Evolutionary conservation across 192 early-diverging fungal genomes (phyloP), one percentile per base, ranked within the genome.

Genomic region (Phlyctochytrium bullatum): DNA sequence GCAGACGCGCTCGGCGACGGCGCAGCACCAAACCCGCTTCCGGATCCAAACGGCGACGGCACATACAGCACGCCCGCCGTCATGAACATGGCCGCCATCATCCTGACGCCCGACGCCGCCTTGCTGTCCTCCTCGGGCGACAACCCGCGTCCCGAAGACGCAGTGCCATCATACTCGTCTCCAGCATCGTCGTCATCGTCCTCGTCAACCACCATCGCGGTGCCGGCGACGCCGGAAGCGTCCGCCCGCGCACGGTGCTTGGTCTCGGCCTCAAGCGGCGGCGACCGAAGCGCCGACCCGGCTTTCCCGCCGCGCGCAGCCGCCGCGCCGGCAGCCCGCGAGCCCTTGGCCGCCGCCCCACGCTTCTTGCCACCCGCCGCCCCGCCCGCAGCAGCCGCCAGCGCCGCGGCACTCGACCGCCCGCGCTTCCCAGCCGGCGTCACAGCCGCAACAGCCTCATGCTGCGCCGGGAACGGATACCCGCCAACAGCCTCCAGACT

Each of bases 61-160:
- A 66, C 65, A 53, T 73, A 80, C 14, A 80, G 69, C 29, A 76
- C 66, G 34, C 71, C 61, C 1, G 69, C 74, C 57, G 60, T 62
- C 74, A 80, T 74, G 29, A 68, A 67, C 74, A 78, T 72, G 34
- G 74, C 36, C 2, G 65, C 72, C 66, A 80, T 67, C 57, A 80
- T 54, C 6, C 64, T 40, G 24, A 72, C 52, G 3, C 72, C 65
- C n/a, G n/a, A n/a, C n/a, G n/a, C n/a, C n/a, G n/a, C n/a, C n/a
- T n/a, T n/a, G n/a, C n/a, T n/a, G n/a, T n/a, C n/a, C n/a, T n/a
- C n/a, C n/a, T n/a, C n/a, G n/a, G n/a, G n/a, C n/a, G n/a, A n/a
- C n/a, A n/a, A n/a, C n/a, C n/a, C n/a, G n/a, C n/a, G n/a, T n/a
- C n/a, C n/a, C n/a, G n/a, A n/a, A n/a, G n/a, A n/a, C n/a, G n/a